Base-by-base conservation (phyloP, 2,329 filamentous ascomycete species). In the Alternaria alternata region DNA sequence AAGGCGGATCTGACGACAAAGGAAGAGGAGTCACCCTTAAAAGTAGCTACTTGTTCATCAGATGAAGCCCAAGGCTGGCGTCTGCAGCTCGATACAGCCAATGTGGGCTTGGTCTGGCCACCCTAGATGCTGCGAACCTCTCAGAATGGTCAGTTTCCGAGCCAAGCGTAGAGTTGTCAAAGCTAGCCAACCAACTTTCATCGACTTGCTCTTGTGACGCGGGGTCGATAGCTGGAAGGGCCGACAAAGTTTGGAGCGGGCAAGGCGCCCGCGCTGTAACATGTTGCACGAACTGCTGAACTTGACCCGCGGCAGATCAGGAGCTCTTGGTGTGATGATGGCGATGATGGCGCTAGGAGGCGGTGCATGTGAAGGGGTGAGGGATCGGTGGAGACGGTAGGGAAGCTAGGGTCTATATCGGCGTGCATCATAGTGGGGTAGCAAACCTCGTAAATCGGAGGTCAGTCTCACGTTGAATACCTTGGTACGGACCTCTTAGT, bases 121-220 rank as follows among this genome's bases (percentile, higher is more conserved):
- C 22, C 30, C 56, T 59, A 34, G 38, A 6, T 36, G 49, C 44
- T 26, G 49, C 51, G 55, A 49, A 18, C 60, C 59, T 62, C 55
- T 65, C 56, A 69, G 24, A 43, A 43, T 39, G 51, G 43, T 41
- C 54, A 43, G 47, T 60, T 49, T 42, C 44, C 49, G 55, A 62
- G 66, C 61, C 59, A 61, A 65, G 61, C 22, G 43, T 20, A 55
- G 14, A 51, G 51, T 38, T 57, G n/a, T 65, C 51, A 57, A 55
- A 55, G 57, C 64, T 62, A 54, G 55, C 64, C 64, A 64, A 60
- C 54, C 55, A 53, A 36, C 24, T 56, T 63, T 42, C 55, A 58
- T 58, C 57, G 38, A 47, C 43, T 20, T 63, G 62, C 43, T 62
- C 67, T 63, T 67, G 63, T 68, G 65, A 70, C 64, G 66, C 65